Base-by-base conservation (phyloP, 192 early-diverging fungal species). In the Geranomyces michiganensis region DNA sequence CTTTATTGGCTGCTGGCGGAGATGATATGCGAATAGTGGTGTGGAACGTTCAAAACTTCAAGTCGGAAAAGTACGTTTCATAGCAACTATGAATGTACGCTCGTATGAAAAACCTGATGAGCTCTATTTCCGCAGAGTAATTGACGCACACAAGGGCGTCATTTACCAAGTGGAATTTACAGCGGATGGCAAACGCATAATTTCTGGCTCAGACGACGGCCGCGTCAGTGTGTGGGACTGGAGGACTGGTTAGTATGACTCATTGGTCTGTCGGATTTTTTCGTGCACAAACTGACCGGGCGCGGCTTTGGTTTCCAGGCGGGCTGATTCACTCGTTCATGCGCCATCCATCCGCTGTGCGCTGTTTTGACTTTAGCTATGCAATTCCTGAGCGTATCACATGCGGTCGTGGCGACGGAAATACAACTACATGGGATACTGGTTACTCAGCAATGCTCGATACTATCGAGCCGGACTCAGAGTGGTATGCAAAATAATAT, bases 171-270 rank as follows among this genome's bases (percentile, higher is more conserved):
- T 79, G 0, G 68, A 77, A 32, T 87, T 87, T 44, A 68, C 82
- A 1, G 61, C 32, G 26, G 81, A 81, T 65, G 69, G 67, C 21
- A 80, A 81, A 46, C n/a, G 59, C 10, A 32, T 87, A 10, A 44
- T 76, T 43, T 82, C 84, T 17, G 76, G 62, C 13, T 70, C 81
- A 0, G 86, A 85, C 49, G 86, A 87, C 62, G 86, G 86, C 36
- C 55, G 70, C 15, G 74, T 87, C 21, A 60, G 76, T 17, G 59
- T 86, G 5, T 87, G 84, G 84, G 78, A 87, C 15, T 87, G 85
- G 82, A 73, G 53, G 31, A 79, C 77, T n/a, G 85, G 85, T 79
- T 47, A 15, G 45, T 41, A 10, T 10, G 3, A 41, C 21, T 29
- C 58, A 33, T 29, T 7, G 0, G 62, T 9, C 13, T 15, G 21